Base-by-base conservation (phyloP, 345 rosid species). In the Gossypium mustelinum region DNA sequence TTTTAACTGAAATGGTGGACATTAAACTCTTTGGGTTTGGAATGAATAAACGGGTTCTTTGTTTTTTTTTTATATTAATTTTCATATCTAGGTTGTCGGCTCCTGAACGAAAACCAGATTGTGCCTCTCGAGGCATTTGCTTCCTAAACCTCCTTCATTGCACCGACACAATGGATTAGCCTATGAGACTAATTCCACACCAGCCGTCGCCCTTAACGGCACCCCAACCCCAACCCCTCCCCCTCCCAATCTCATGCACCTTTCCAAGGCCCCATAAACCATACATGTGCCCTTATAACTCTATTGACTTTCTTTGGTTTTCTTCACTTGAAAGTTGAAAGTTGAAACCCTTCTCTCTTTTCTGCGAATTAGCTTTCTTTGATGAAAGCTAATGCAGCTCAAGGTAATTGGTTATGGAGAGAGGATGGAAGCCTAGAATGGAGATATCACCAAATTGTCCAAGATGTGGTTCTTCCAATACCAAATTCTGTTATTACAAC, bases 401-500 rank as follows among this genome's bases (percentile, higher is more conserved):
- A 24, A 71, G 69, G 16, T 51, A 65, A 9, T 45, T 75, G 76
- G 73, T 73, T 50, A 86, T 89, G 93, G 88, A 89, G 66, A 73
- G 75, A 77, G 84, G 70, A 60, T 85, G 90, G 90, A 82, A 78
- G 70, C 80, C 83, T 56, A 81, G 72, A 68, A 84, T 73, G 64
- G 88, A 86, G 70, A 72, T 82, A 29, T 78, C 87, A 20, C 89
- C 89, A 50, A 87, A 69, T 65, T 89, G 92, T 66, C 93, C 90
- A 2, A 81, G 93, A 3, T 87, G 93, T 65, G 89, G 88, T 25
- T 87, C 90, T 63, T 78, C 87, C 17, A 85, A 86, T 70, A 89
- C 93, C 44, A 87, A 87, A 75, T 89, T 89, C 66, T 89, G 90
- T 63, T 89, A 89, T 70, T 87, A 89, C 88, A 89, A 89, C 84